Conservation (phyloP, 305 asterid genomes). For the Petunia hybrid region DNA sequence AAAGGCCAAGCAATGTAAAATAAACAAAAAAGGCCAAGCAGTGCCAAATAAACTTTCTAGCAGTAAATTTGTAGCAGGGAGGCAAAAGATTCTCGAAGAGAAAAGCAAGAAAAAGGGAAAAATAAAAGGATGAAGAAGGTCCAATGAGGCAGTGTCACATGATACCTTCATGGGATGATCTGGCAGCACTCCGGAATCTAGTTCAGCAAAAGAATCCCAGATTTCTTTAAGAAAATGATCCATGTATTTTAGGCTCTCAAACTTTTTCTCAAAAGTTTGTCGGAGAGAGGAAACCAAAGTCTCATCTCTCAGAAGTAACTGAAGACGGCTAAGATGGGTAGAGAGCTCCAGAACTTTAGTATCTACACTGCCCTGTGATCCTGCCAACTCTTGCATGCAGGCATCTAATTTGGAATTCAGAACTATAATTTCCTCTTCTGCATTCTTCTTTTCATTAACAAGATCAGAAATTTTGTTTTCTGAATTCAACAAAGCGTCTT, state of each 20-base stretch:
- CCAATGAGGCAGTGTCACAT: conserved; percentile 16
- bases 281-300: conserved; percentile 56
- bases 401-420: conserved; percentile 70
- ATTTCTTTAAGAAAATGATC: conserved; percentile 65
- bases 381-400: conserved; percentile 80
- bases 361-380: conserved; percentile 60
- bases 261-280: conserved; percentile 57
- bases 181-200: conserved; percentile 57
- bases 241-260: conserved; percentile 68
- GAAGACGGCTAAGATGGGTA: conserved; percentile 63
- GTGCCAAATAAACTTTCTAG: background rate
- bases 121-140: conserved; percentile 6
- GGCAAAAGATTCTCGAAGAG: conserved; percentile 11
- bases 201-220: conserved; percentile 55
- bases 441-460: conserved; percentile 60
- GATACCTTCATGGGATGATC: conserved; percentile 64
- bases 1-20: background rate
- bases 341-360: conserved; percentile 63
- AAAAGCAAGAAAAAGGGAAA: conserved; percentile 17
- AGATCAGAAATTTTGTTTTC: conserved; percentile 57
- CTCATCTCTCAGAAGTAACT: conserved; percentile 70
- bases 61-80: background rate
- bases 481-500: conserved; percentile 60
- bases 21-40: background rate
- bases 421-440: conserved; percentile 57